A percentile compares a stretch with the other conserved stretches of the same genome.
Evolutionary conservation across 768 basidiomycete species (phyloP).

Genomic region (Suillus americanus): DNA sequence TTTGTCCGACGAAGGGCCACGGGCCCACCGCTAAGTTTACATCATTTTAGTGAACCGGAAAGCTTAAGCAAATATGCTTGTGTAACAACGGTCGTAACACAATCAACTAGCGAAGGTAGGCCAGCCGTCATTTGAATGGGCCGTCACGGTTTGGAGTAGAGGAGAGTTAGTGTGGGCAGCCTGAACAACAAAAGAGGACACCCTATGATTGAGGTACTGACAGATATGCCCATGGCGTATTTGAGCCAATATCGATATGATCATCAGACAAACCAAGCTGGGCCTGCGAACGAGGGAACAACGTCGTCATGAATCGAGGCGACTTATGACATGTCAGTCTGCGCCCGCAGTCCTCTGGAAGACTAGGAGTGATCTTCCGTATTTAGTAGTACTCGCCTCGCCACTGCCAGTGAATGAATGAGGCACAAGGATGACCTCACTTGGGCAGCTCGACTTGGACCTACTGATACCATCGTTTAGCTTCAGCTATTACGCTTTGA

Average conservation of each 20-base stretch:
- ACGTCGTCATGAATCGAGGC: slow-evolving; percentile 63
- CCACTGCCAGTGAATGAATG: slow-evolving; percentile 23
- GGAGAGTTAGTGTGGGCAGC: slow-evolving; percentile 49
- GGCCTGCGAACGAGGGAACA: slow-evolving; percentile 67
- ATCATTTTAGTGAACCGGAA: too few relatives aligned
- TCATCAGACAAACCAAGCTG: slow-evolving; percentile 63
- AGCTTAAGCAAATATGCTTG: too few relatives aligned
- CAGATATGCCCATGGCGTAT: slow-evolving; percentile 41
- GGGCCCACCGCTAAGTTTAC: too few relatives aligned
- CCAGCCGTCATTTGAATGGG: slow-evolving; percentile 55
- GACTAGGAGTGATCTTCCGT: slow-evolving; percentile 40
- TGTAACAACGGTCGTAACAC: too few relatives aligned
- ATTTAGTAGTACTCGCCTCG: slow-evolving; percentile 39
- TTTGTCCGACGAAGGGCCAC: too few relatives aligned
- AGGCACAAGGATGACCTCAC: slow-evolving; percentile 2
- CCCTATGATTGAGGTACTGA: slow-evolving; percentile 70
- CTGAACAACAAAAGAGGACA: slow-evolving; percentile 44
- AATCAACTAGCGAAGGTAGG: too few relatives aligned
- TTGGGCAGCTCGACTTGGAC: background rate
- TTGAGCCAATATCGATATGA: slow-evolving; percentile 1
- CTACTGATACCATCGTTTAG: slow-evolving; percentile 50
- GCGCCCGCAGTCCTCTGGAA: slow-evolving; percentile 28
- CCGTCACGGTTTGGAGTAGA: slow-evolving; percentile 75
- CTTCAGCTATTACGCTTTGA: slow-evolving; percentile 40
- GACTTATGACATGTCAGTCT: slow-evolving; percentile 40